Conservation (phyloP, 305 asterid genomes). For the Fraxinus baroniana region DNA sequence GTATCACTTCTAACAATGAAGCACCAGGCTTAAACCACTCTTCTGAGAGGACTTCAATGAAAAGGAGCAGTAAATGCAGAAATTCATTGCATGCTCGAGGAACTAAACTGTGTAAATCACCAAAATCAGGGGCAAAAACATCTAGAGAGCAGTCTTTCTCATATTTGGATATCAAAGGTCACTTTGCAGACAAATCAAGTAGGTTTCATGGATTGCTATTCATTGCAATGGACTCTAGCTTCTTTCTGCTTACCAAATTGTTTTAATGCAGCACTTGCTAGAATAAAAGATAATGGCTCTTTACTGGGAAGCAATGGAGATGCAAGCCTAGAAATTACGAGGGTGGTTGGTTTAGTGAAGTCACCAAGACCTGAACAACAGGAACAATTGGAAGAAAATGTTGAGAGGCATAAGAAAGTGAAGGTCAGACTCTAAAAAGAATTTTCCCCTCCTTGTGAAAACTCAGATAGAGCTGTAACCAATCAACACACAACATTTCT, state of each 20-base stretch:
- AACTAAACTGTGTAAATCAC: conserved; percentile 39
- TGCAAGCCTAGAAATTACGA: conserved; percentile 43
- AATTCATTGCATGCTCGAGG: conserved; percentile 36
- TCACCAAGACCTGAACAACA: conserved; percentile 43
- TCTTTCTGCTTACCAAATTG: conserved; percentile 28
- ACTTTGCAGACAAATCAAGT: conserved; percentile 45
- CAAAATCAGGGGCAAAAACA: conserved; percentile 39
- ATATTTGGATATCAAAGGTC: conserved; percentile 36
- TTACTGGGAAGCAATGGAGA: conserved; percentile 44
- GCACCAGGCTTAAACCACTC: conserved; percentile 31
- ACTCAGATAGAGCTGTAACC: neutral
- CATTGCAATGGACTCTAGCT: neutral
- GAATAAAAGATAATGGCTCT: conserved; percentile 39
- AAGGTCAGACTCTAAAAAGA: conserved; percentile 46
- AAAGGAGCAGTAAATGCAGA: conserved; percentile 46
- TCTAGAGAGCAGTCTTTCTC: conserved; percentile 48
- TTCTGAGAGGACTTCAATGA: conserved; percentile 39
- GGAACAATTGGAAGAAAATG: conserved; percentile 37
- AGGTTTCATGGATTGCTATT: conserved; percentile 26
- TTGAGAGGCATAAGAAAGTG: conserved; percentile 44
- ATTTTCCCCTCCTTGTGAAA: neutral
- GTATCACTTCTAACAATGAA: conserved; percentile 31
- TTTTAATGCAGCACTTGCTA: conserved; percentile 49
- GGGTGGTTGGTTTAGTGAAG: conserved; percentile 52
- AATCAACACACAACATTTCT: neutral